A percentile compares a stretch with the other conserved stretches of the same genome.
phyloP scores from a whole-genome alignment of 2,329 filamentous ascomycete species.

The Claviceps pazoutovae region DNA sequence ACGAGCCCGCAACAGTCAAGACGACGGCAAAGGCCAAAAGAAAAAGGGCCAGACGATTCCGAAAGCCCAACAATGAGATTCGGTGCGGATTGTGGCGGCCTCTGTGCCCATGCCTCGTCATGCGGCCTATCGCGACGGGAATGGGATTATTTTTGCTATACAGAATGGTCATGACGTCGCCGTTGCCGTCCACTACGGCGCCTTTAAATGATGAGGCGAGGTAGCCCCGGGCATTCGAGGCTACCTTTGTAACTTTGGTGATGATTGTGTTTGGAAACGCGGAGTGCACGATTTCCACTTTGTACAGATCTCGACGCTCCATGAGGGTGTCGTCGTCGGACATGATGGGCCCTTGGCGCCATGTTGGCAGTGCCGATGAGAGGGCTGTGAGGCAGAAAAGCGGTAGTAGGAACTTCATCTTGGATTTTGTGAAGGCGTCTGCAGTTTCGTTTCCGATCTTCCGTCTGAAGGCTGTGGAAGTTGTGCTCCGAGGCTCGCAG shows the following conservation, averaged over 20 bases:
- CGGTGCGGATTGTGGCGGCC: not conserved
- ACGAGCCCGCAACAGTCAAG: conserved; percentile 8
- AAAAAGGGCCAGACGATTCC: conserved; percentile 8
- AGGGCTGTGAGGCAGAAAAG: conserved; percentile 1
- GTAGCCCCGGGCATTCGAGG: conserved; percentile 7
- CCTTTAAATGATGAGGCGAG: conserved; percentile 1
- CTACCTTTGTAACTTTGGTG: conserved; percentile 5
- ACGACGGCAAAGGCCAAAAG: conserved; percentile 9
- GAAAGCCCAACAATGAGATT: conserved; percentile 5
- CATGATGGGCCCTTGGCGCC: conserved; percentile 4
- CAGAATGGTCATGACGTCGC: conserved; percentile 6
- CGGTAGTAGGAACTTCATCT: conserved; percentile 2
- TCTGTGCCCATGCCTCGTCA: not conserved
- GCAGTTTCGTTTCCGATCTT: not conserved
- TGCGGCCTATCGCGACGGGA: not conserved
- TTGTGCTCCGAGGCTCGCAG: too few species aligned
- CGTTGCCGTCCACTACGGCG: conserved; percentile 9
- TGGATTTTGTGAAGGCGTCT: not conserved
- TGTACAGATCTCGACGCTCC: conserved; percentile 2
- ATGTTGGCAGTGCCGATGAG: conserved; percentile 1
- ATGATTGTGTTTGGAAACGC: conserved; percentile 1
- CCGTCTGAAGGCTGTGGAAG: not conserved
- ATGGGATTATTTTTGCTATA: not conserved
- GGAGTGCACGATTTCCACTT: conserved; percentile 2
- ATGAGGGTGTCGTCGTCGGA: conserved; percentile 7